Conservation (phyloP, 495 filamentous ascomycete genomes). For the Hyaloscypha hepaticicola region DNA sequence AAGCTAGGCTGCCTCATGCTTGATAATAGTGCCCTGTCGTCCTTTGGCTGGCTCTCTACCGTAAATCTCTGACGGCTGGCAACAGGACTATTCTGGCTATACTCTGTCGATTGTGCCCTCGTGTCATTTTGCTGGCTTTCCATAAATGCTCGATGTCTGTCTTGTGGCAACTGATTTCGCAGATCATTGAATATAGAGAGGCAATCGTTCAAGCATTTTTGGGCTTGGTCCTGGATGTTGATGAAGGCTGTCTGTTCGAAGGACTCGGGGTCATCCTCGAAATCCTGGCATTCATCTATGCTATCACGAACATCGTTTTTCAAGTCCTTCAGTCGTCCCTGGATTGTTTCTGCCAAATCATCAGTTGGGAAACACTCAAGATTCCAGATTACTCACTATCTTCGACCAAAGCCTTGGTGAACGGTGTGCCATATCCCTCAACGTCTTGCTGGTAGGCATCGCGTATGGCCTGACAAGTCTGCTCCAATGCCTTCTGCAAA, state of each 20-base stretch:
- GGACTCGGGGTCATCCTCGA: conserved; percentile 25
- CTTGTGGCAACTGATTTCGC: conserved; percentile 2
- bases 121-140: conserved; percentile 3
- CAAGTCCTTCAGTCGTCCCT: conserved; percentile 23
- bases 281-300: conserved; percentile 22
- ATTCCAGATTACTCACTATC: conserved; percentile 21
- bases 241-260: conserved; percentile 25
- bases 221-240: conserved; percentile 11
- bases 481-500: conserved; percentile 22
- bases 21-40: conserved; percentile 14
- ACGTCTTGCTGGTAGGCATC: conserved; percentile 22
- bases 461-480: conserved; percentile 10
- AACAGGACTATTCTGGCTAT: background rate
- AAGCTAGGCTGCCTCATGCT: conserved; percentile 11
- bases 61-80: background rate
- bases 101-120: background rate
- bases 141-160: background rate
- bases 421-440: conserved; percentile 23
- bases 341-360: conserved; percentile 15
- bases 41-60: background rate
- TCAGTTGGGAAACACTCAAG: background rate
- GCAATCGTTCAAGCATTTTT: conserved; percentile 21
- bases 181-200: conserved; percentile 25
- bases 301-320: conserved; percentile 28
- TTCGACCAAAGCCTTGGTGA: conserved; percentile 22